Evolutionary conservation across 257 asterid species (phyloP), one percentile per base, ranked within the genome.

Genomic region (Nicotiana benthamiana): DNA sequence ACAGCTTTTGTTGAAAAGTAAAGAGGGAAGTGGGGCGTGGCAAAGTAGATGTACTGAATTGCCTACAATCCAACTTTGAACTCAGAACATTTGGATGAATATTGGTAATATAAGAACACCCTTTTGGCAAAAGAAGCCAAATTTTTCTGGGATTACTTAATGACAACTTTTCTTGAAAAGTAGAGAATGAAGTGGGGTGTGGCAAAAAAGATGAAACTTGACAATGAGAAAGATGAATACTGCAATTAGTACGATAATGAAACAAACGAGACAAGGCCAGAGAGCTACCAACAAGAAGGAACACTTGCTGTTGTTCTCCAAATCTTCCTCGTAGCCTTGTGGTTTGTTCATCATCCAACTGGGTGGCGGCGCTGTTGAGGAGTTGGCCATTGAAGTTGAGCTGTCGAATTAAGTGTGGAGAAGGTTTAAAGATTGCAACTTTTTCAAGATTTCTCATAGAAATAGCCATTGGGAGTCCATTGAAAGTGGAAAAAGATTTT

Each of bases 161-260:
- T 70, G 91, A 83, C 97, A 93, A 46, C 77, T 85, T 80, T 89
- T 92, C 80, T 88, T 86, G 97, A 87, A 89, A 62, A 95, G 77
- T 43, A 90, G 51, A 53, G 93, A 87, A 83, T 80, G 94, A 74
- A 95, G 90, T 30, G 97, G 98, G n/a, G 98, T 89, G 88, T 90
- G 95, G 82, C 97, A 93, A 81, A 77, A 91, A 17, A 90, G 83
- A 67, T 85, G 99, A 92, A 93, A 93, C 82, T 92, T 89, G 93
- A 92, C 43, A 68, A 82, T 56, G 62, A 93, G 89, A 1, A 91
- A 81, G 61, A 90, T 80, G 48, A 92, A 82, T 22, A 89, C 85
- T 46, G 89, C 87, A 72, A 86, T 56, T 76, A 89, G 62, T 74
- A 89, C 36, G 17, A 95, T 89, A 80, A 89, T 77, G 68, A 89